Evolutionary conservation across 805 yeast species (phyloP).

Genomic region (Ogataea nonfermentans): DNA sequence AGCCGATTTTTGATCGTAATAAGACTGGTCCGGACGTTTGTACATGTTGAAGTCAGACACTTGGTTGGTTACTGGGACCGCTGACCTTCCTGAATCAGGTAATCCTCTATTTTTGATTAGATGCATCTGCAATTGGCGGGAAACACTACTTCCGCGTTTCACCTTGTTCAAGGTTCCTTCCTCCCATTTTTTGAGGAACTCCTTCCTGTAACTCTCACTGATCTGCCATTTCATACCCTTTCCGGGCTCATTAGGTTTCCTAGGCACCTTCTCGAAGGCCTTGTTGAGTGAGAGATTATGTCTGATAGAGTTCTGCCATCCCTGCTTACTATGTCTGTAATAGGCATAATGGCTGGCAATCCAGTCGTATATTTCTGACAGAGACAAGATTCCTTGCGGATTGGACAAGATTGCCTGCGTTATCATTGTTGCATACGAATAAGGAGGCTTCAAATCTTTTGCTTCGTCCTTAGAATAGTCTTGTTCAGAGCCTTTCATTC

Average conservation of each 20-base stretch:
- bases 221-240: slow-evolving; percentile 99
- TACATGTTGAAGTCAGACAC: slow-evolving; percentile 13
- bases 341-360: slow-evolving; percentile 85
- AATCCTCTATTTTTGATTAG: slow-evolving; percentile 55
- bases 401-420: slow-evolving; percentile 94
- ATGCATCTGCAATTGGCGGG: slow-evolving; percentile 76
- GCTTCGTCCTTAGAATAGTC: slow-evolving; percentile 88
- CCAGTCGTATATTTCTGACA: slow-evolving; percentile 92
- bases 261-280: slow-evolving; percentile 96
- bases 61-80: slow-evolving; percentile 14
- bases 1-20: slow-evolving; percentile 5
- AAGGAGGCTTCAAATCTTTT: slow-evolving; percentile 93
- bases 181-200: slow-evolving; percentile 75
- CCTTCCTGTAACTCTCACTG: slow-evolving; percentile 77
- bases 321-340: slow-evolving; percentile 87
- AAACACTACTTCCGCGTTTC: slow-evolving; percentile 77
- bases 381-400: slow-evolving; percentile 80
- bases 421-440: slow-evolving; percentile 96
- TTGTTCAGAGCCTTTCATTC: slow-evolving; percentile 31
- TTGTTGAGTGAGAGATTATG: slow-evolving; percentile 92
- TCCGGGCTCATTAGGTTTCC: slow-evolving; percentile 95
- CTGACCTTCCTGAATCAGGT: slow-evolving; percentile 43
- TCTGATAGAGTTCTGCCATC: slow-evolving; percentile 98
- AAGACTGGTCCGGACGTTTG: slow-evolving; percentile 12
- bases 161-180: slow-evolving; percentile 72